Evolutionary conservation across 2,329 filamentous ascomycete species (phyloP), one percentile per base, ranked within the genome.

Genomic region (Cytospora leucostoma): DNA sequence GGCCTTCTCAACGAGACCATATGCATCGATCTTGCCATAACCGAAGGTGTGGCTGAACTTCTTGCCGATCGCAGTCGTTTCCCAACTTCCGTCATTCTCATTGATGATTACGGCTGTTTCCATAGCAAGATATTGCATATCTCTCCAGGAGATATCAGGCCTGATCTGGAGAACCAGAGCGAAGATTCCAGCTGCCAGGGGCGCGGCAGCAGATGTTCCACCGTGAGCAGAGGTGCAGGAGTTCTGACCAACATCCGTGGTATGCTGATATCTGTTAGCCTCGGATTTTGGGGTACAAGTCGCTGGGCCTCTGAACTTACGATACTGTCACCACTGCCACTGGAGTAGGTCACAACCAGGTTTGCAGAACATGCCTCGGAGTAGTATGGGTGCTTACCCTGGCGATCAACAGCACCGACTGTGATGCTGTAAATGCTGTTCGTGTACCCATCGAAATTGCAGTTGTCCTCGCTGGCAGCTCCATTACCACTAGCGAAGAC

Each of bases 401-500:
- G 87, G 64, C 92, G 84, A 74, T 97, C 93, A 66, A 99, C 89
- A 38, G 94, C 94, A 44, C 95, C 95, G 19, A 99, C 93, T 0
- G 93, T 97, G 70, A 99, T 95, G 74, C 93, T 97, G 82, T 98
- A 99, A 70, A 99, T 99, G 74, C 93, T 97, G 80, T 99, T 99
- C 65, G 95, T 99, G 77, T 99, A 99, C 47, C 95, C 95, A 73
- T 99, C 95, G 74, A 99, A 99, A 75, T 99, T 99, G 83, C 95
- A 99, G 77, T 99, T 98, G 75, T 99, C 95, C 54, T 91, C 93
- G 67, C 81, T 86, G 4, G 82, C 81, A 11, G 94, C 96, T 63
- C 95, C 95, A 72, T 99, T 99, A 64, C 95, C 95, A 68, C 94
- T 93, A 51, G 95, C 95, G 76, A 99, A 99, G 61, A 99, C 95